phyloP scores from a whole-genome alignment of 2,329 filamentous ascomycete species.

The Cercospora sp. region DNA sequence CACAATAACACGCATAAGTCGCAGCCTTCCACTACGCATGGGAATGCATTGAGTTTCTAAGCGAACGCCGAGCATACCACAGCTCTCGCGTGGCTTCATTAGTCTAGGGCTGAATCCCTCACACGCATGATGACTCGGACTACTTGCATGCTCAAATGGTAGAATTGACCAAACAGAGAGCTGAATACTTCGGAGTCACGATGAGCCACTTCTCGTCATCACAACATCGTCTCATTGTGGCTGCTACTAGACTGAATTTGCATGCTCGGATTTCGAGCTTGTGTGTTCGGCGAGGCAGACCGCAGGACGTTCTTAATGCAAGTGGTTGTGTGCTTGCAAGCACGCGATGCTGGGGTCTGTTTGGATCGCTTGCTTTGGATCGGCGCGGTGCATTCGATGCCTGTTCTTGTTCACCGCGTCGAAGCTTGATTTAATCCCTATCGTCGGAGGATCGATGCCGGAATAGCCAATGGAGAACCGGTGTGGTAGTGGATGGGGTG shows the following conservation, averaged over 20 bases:
- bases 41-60: background rate
- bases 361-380: background rate
- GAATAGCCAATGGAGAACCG: background rate
- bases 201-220: background rate
- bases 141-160: background rate
- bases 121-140: conserved; percentile 3
- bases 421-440: background rate
- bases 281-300: background rate
- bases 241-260: background rate
- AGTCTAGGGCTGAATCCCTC: background rate
- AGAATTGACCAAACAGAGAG: background rate
- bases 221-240: background rate
- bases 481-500: background rate
- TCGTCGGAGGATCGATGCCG: background rate
- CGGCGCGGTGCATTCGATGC: background rate
- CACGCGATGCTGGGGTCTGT: background rate
- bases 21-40: background rate
- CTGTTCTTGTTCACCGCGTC: background rate
- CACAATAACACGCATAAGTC: background rate
- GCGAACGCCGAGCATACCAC: conserved; percentile 12
- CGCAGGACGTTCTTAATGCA: background rate
- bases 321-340: background rate
- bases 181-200: background rate
- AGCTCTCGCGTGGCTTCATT: background rate
- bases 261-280: background rate